Base-by-base conservation (phyloP, 2,329 filamentous ascomycete species). In the Beauveria medogensis region DNA sequence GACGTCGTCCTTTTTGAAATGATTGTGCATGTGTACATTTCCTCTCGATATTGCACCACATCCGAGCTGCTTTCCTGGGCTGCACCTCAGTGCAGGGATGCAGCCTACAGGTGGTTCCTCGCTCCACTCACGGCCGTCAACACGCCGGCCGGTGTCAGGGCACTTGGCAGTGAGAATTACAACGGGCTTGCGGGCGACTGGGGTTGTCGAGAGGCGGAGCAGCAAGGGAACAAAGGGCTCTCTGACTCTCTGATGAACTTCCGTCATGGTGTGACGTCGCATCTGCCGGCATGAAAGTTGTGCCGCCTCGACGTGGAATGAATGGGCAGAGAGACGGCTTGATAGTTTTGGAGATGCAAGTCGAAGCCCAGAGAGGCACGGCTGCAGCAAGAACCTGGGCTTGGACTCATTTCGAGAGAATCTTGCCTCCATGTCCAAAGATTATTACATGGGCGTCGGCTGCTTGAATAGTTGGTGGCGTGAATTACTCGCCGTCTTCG, bases 91-190 rank as follows among this genome's bases (percentile, higher is more conserved):
- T 52, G 50, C 48, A 59, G 50, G 57, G 57, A 59, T 59, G 34
- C 5, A 37, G 5, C 12, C 34, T 37, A 37, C 34, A 37, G 22
- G 28, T 51, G 48, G 50, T 53, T 47, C 47, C 37, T 54, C 40
- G 28, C 57, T 59, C 57, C 57, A 59, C 57, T 53, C 57, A 59
- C 57, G 34, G 20, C 28, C 7, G 14, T 24, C 40, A n/a, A 44
- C 26, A 43, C n/a, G 43, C 26, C 43, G 12, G 51, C 22, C 41
- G 14, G 50, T 8, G 30, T 8, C 16, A 37, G 28, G 30, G n/a
- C 51, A 54, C 41, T 53, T 20, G 12, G 50, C 24, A 22, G 43
- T 34, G 54, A 56, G 9, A 47, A 48, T 4, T 8, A 24, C 20
- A 12, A 46, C 26, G 30, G 30, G 28, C 28, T 18, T 7, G 34